phyloP scores from a whole-genome alignment of 805 yeast genomes.

The Ogataea ganodermae region DNA sequence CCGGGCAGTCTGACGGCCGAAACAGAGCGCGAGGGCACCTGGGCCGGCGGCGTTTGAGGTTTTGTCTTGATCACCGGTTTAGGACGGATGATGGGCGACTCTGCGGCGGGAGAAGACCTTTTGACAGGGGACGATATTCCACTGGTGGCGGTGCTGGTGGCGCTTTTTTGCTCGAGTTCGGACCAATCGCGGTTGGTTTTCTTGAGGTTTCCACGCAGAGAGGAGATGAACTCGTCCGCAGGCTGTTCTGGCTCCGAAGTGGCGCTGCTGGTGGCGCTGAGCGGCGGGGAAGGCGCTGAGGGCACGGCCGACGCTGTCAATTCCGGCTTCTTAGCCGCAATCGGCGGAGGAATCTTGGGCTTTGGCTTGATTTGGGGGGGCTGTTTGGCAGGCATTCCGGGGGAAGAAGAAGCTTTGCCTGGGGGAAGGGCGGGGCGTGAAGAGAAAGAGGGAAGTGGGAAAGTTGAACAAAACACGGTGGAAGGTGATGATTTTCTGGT shows the following conservation, averaged over 20 bases:
- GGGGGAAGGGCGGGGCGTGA: neutral
- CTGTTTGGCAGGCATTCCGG: constrained; percentile 24
- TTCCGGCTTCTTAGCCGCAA: constrained; percentile 29
- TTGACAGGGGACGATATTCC: neutral
- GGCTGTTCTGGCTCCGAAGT: neutral
- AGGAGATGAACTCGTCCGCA: constrained; percentile 5
- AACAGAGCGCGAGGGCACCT: neutral
- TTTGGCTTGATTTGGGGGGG: constrained; percentile 37
- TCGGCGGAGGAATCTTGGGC: constrained; percentile 34
- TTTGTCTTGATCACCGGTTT: neutral
- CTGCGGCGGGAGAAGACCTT: neutral
- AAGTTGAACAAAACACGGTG: neutral
- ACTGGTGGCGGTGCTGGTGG: neutral
- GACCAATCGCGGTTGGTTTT: constrained; percentile 3
- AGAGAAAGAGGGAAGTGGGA: neutral
- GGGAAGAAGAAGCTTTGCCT: neutral
- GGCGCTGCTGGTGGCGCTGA: neutral
- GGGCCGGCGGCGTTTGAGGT: neutral
- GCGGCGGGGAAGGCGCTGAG: neutral
- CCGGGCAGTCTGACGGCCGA: constrained; percentile 14
- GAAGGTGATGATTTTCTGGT: constrained; percentile 1
- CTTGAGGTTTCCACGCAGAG: constrained; percentile 9
- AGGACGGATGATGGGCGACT: constrained; percentile 10
- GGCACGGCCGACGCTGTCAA: constrained; percentile 6
- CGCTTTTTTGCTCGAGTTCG: neutral